These are phyloP conservation scores for Corinectria fuckeliana DNA, from an alignment of 2,329 filamentous ascomycete species.

Conservation along the genomic window DNA sequence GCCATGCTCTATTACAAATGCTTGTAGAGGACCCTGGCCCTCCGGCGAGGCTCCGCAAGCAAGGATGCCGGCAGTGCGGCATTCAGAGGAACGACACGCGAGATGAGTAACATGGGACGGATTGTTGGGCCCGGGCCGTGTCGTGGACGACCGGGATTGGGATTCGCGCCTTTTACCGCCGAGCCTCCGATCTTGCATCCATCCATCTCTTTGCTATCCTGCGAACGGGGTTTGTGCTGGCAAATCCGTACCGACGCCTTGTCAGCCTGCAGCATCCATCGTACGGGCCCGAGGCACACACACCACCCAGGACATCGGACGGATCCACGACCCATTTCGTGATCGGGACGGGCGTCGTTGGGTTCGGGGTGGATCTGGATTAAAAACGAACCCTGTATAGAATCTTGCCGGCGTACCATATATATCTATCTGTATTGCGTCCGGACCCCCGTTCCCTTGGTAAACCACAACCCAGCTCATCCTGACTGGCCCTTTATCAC, in stretches of 20 bases:
- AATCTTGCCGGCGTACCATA: conserved; percentile 10
- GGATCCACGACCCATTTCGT: conserved; percentile 9
- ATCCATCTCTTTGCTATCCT: conserved; percentile 13
- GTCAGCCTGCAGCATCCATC: background rate
- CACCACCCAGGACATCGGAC: background rate
- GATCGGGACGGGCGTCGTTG: background rate
- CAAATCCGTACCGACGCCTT: conserved; percentile 7
- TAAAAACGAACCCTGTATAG: conserved; percentile 3
- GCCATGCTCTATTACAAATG: background rate
- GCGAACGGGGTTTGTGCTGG: background rate
- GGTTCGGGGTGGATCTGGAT: conserved; percentile 18
- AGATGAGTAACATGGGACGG: conserved; percentile 18
- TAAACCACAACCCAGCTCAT: background rate
- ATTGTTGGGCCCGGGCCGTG: conserved; percentile 6
- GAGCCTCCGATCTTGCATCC: conserved; percentile 24
- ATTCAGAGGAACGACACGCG: conserved; percentile 13
- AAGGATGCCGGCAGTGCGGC: conserved; percentile 5
- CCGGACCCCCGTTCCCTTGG: background rate
- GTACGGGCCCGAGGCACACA: conserved; percentile 12
- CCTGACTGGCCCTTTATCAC: background rate
- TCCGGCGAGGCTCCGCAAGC: background rate
- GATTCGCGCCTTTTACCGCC: conserved; percentile 10
- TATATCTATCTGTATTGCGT: conserved; percentile 18
- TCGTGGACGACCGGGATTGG: conserved; percentile 16
- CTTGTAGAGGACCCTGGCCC: background rate